Evolutionary conservation across 1,284 basidiomycete species (phyloP).

Genomic region (Cryptococcus sp.): DNA sequence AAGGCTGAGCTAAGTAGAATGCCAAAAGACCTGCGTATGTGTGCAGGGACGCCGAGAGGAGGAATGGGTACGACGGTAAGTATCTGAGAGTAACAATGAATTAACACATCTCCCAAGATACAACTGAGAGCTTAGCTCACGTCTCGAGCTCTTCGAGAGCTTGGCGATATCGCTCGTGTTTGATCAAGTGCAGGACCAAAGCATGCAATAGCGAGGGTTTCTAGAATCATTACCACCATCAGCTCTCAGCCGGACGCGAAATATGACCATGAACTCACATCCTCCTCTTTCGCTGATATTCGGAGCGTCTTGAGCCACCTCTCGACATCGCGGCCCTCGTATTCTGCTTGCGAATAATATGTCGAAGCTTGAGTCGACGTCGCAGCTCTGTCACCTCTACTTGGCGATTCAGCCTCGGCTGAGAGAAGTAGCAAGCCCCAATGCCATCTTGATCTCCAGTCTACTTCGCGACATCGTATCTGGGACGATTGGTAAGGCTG

Average conservation of each 20-base stretch:
- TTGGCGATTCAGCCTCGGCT: background rate
- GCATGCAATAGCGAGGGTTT: constrained; percentile 73
- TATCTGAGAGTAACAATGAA: constrained; percentile 58
- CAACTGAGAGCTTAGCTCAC: constrained; percentile 55
- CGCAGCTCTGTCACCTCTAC: background rate
- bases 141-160: constrained; percentile 82
- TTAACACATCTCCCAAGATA: background rate
- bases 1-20: constrained; percentile 57
- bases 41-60: constrained; percentile 74
- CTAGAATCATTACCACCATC: constrained; percentile 51
- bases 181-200: constrained; percentile 67
- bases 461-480: constrained; percentile 74
- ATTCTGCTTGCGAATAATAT: constrained; percentile 1
- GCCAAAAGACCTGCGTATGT: constrained; percentile 76
- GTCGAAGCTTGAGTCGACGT: constrained; percentile 4
- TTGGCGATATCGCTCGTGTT: constrained; percentile 61
- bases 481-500: constrained; percentile 7
- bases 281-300: constrained; percentile 29
- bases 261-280: constrained; percentile 23
- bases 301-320: constrained; percentile 35
- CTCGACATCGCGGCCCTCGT: constrained; percentile 21
- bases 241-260: background rate
- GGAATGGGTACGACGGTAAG: constrained; percentile 79
- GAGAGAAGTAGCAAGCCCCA: constrained; percentile 59
- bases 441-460: constrained; percentile 74